Conservation (phyloP, 148 eudicot genomes). For the Pharnaceum exiguum region DNA sequence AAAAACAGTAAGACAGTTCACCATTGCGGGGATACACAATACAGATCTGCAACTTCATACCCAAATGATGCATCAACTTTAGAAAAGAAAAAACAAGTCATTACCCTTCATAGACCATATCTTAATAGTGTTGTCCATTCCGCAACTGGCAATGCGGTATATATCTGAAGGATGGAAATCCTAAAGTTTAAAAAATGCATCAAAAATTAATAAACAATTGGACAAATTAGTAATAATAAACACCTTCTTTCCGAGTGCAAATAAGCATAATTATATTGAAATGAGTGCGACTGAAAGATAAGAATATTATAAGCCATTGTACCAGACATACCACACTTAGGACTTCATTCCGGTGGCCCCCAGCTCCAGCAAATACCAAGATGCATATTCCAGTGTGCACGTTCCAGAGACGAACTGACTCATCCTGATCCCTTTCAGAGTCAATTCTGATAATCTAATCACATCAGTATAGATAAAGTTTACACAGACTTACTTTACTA, state of each 20-base stretch:
- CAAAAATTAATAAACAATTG: too few relatives aligned
- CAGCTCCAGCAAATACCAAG: conserved; percentile 97
- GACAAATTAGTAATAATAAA: neutral
- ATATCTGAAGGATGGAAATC: conserved; percentile 98
- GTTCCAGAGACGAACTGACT: conserved; percentile 98
- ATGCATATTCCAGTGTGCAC: conserved; percentile 96
- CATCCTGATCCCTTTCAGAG: conserved; percentile 54
- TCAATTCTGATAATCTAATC: conserved; percentile 9
- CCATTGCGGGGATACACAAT: too few relatives aligned
- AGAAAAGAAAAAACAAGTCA: neutral
- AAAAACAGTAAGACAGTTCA: neutral
- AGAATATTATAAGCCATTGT: neutral
- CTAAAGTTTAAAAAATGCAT: too few relatives aligned
- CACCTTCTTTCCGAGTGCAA: too few relatives aligned
- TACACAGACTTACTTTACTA: conserved; percentile 66
- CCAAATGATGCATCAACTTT: neutral
- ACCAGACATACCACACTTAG: conserved; percentile 75
- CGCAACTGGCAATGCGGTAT: conserved; percentile 94
- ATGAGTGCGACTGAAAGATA: neutral
- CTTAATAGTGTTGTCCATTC: conserved; percentile 95
- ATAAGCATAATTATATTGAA: too few relatives aligned
- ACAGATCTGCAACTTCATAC: neutral
- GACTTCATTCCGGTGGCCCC: conserved; percentile 98
- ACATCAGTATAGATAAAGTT: neutral
- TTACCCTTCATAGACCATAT: conserved; percentile 99